Conservation (phyloP, 2,329 filamentous ascomycete species). For the Diaporthe sp. region DNA sequence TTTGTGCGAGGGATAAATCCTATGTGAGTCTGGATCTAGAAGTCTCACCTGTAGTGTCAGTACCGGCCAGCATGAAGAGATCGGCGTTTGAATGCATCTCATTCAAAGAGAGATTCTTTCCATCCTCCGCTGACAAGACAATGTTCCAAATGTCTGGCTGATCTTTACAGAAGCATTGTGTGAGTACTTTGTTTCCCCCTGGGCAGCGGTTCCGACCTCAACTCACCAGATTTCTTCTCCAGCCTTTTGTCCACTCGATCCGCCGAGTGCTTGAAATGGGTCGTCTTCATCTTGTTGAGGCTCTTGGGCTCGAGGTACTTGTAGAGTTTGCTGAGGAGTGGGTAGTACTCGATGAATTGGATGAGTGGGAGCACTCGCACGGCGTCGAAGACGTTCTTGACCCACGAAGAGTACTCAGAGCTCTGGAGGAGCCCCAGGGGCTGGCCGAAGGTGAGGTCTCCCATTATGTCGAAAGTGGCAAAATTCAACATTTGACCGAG, state of each 20-base stretch:
- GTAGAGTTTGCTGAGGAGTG: neutral
- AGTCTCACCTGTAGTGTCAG: slow-evolving; percentile 37
- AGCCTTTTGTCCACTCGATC: slow-evolving; percentile 33
- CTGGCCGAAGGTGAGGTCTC: slow-evolving; percentile 60
- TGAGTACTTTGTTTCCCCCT: neutral
- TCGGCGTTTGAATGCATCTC: slow-evolving; percentile 31
- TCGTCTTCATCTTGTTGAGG: neutral
- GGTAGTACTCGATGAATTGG: slow-evolving; percentile 33
- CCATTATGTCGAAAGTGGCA: slow-evolving; percentile 56
- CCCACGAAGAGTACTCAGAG: slow-evolving; percentile 49
- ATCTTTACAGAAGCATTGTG: neutral
- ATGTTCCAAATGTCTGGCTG: slow-evolving; percentile 32
- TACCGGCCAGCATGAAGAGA: slow-evolving; percentile 33
- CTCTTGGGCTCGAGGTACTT: slow-evolving; percentile 9
- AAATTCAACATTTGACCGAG: slow-evolving; percentile 45
- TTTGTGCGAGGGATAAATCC: neutral
- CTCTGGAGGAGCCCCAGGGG: slow-evolving; percentile 53
- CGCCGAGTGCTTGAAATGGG: slow-evolving; percentile 16
- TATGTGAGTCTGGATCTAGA: neutral
- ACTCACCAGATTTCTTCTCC: slow-evolving; percentile 19
- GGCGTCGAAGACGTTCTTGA: slow-evolving; percentile 45
- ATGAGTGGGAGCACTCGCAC: slow-evolving; percentile 38
- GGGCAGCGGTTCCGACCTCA: neutral
- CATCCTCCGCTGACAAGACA: neutral
- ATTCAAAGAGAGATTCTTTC: neutral